These are phyloP conservation scores for Darksidea phi DNA, from an alignment of 495 filamentous ascomycete genomes.

Conservation along the genomic window DNA sequence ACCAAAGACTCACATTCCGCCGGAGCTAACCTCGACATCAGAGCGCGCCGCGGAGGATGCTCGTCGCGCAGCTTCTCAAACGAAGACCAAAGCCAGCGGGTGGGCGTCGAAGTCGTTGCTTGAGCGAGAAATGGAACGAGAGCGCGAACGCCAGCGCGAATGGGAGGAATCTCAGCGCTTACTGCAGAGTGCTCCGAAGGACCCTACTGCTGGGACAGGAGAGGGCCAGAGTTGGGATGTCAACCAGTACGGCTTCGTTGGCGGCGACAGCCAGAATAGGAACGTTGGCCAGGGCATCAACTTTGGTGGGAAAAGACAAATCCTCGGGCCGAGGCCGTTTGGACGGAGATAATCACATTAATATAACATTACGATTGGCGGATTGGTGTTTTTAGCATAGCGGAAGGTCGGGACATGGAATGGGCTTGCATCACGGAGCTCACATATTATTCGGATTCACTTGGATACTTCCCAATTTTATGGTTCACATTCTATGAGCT, in stretches of 20 bases:
- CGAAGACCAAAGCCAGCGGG: conserved; percentile 69
- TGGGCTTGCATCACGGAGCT: too few relatives aligned
- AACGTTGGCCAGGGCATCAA: conserved; percentile 64
- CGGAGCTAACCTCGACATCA: conserved; percentile 53
- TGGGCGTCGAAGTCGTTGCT: conserved; percentile 81
- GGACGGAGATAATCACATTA: conserved; percentile 13
- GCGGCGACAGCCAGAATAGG: conserved; percentile 79
- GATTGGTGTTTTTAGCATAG: too few relatives aligned
- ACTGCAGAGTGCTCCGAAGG: conserved; percentile 56
- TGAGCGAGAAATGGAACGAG: conserved; percentile 93
- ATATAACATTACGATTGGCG: too few relatives aligned
- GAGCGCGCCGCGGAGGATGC: conserved; percentile 70
- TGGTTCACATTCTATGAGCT: not conserved
- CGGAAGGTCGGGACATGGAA: too few relatives aligned
- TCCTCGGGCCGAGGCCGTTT: conserved; percentile 70
- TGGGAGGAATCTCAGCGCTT: conserved; percentile 92
- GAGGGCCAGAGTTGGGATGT: conserved; percentile 71
- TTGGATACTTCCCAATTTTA: too few relatives aligned
- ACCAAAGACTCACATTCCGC: conserved; percentile 56
- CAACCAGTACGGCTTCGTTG: conserved; percentile 82
- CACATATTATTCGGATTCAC: too few relatives aligned
- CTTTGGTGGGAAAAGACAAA: conserved; percentile 71
- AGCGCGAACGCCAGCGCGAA: conserved; percentile 86
- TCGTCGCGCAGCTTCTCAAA: conserved; percentile 60
- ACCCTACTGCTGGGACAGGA: conserved; percentile 49